Evolutionary conservation across 805 yeast genomes (phyloP).

Genomic region (Kluyveromyces starmeri): DNA sequence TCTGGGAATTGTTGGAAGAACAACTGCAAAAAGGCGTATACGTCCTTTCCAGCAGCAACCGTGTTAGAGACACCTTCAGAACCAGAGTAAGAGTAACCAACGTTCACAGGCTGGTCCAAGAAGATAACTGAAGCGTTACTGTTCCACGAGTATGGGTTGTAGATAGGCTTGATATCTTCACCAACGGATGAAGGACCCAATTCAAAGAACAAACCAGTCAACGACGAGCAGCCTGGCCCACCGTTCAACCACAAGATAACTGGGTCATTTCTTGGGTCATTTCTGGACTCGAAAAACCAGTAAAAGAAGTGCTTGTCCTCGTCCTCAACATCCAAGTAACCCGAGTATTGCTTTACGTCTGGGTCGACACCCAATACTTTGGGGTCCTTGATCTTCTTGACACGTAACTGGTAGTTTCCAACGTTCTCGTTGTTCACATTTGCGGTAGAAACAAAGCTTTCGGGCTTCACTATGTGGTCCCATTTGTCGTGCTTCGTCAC

Average conservation of each 20-base stretch:
- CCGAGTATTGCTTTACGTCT: conserved; percentile 69
- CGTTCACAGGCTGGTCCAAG: conserved; percentile 84
- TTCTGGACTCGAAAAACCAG: conserved; percentile 83
- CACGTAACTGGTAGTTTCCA: conserved; percentile 50
- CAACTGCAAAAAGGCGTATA: conserved; percentile 67
- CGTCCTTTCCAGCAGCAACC: conserved; percentile 76
- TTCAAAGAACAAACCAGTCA: conserved; percentile 81
- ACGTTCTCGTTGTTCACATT: conserved; percentile 24
- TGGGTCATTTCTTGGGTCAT: conserved; percentile 81
- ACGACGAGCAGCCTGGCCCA: conserved; percentile 90
- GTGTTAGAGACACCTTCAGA: conserved; percentile 56
- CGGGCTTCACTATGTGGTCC: conserved; percentile 20
- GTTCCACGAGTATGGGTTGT: conserved; percentile 80
- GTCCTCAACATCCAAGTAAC: conserved; percentile 73
- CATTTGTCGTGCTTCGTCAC: conserved; percentile 18
- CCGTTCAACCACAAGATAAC: conserved; percentile 86
- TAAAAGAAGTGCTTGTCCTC: conserved; percentile 83
- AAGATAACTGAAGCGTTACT: conserved; percentile 76
- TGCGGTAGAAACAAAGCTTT: conserved; percentile 32
- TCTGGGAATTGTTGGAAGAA: conserved; percentile 67
- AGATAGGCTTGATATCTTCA: conserved; percentile 49
- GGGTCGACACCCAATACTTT: conserved; percentile 65
- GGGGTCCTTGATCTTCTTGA: conserved; percentile 47
- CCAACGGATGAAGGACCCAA: conserved; percentile 72
- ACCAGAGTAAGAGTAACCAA: conserved; percentile 66